These are phyloP conservation scores for Bipolaris bicolor DNA, from an alignment of 2,329 filamentous ascomycete genomes.

Conservation along the genomic window DNA sequence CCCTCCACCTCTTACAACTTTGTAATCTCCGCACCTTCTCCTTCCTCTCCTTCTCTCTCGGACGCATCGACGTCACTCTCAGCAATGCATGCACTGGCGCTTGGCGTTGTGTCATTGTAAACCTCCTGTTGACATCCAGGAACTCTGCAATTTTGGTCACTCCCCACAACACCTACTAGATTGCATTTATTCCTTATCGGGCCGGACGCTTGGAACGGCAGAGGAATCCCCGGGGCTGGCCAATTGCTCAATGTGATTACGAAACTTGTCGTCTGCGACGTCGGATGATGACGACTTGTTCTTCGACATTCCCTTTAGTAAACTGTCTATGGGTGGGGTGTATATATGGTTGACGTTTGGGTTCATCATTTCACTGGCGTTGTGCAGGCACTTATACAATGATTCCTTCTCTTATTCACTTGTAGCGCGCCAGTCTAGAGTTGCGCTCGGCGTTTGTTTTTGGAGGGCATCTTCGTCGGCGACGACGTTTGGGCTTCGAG, in stretches of 20 bases:
- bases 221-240: constrained; percentile 10
- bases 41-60: constrained; percentile 25
- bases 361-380: constrained; percentile 29
- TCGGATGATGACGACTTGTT: constrained; percentile 20
- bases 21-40: constrained; percentile 39
- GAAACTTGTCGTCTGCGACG: constrained; percentile 12
- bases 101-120: constrained; percentile 38
- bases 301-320: constrained; percentile 26
- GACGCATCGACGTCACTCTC: constrained; percentile 29
- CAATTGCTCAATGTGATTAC: constrained; percentile 22
- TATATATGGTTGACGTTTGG: constrained; percentile 26
- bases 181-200: constrained; percentile 23
- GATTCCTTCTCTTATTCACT: constrained; percentile 2
- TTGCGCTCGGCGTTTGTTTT: constrained; percentile 20
- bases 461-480: background rate
- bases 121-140: constrained; percentile 23
- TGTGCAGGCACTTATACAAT: constrained; percentile 23
- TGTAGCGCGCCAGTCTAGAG: constrained; percentile 11
- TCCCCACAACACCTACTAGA: constrained; percentile 14
- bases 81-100: constrained; percentile 38
- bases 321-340: constrained; percentile 23
- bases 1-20: constrained; percentile 27
- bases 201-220: constrained; percentile 14
- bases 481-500: constrained; percentile 12
- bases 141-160: constrained; percentile 12